Conservation (phyloP, 2,329 filamentous ascomycete species). For the Cladophialophora exuberans region DNA sequence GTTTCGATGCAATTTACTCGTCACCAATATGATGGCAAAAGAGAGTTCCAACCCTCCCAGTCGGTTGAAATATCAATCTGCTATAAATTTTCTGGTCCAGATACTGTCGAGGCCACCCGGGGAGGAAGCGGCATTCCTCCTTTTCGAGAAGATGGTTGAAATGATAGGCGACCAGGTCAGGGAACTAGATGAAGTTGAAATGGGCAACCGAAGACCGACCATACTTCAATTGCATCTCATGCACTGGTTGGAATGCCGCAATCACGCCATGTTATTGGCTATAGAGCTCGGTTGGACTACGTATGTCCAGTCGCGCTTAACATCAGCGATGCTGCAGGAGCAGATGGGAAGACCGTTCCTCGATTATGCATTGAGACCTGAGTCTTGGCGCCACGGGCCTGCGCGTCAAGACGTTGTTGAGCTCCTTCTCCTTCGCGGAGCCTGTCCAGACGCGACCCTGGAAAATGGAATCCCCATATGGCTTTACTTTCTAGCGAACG, state of each 20-base stretch:
- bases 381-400: too few species aligned
- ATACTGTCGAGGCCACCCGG: background rate
- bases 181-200: background rate
- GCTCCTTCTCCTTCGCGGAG: too few species aligned
- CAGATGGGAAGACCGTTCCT: background rate
- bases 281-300: background rate
- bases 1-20: background rate
- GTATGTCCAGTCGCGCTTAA: constrained; percentile 1
- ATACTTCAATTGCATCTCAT: background rate
- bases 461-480: too few species aligned
- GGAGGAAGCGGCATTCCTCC: background rate
- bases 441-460: too few species aligned
- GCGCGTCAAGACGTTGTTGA: too few species aligned
- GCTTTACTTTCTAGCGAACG: too few species aligned
- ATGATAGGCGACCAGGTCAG: background rate
- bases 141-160: background rate
- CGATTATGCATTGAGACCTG: background rate
- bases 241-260: background rate
- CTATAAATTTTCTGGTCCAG: background rate
- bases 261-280: background rate
- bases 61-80: background rate
- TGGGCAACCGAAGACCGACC: background rate
- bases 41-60: background rate
- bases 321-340: background rate
- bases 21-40: background rate